A percentile compares a stretch with the other conserved stretches of the same genome.
phyloP scores from a whole-genome alignment of 2,329 filamentous ascomycete genomes.

The Scytalidium sp. region DNA sequence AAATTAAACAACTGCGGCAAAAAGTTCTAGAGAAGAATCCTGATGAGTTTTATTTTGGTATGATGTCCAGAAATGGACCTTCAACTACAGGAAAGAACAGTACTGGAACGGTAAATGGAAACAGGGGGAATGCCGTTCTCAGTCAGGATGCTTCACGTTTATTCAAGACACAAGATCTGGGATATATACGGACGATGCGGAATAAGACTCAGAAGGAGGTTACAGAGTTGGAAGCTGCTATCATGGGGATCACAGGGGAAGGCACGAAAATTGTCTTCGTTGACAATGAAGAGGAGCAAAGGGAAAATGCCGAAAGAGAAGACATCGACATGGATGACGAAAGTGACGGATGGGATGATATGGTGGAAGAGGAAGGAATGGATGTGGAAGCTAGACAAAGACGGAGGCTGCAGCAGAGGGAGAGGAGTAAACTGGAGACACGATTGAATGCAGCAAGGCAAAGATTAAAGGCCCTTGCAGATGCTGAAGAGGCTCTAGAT shows the following conservation, averaged over 20 bases:
- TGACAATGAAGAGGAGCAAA: conserved; percentile 23
- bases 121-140: conserved; percentile 54
- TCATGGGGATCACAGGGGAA: conserved; percentile 34
- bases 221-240: conserved; percentile 49
- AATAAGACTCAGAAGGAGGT: conserved; percentile 60
- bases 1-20: conserved; percentile 55
- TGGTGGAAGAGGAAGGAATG: conserved; percentile 26
- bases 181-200: conserved; percentile 60
- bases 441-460: conserved; percentile 48
- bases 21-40: conserved; percentile 67
- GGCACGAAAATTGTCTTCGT: conserved; percentile 34
- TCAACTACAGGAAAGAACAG: conserved; percentile 49
- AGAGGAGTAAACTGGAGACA: conserved; percentile 46
- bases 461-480: conserved; percentile 52
- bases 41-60: conserved; percentile 68
- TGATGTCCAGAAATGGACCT: conserved; percentile 60
- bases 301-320: conserved; percentile 6
- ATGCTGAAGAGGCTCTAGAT: conserved; percentile 55
- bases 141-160: conserved; percentile 56
- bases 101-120: conserved; percentile 54
- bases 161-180: conserved; percentile 67
- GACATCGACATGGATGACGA: conserved; percentile 10
- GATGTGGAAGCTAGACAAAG: conserved; percentile 25
- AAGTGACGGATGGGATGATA: conserved; percentile 16
- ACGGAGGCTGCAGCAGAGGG: conserved; percentile 38